Conservation (phyloP, 352 stramenopile genomes). For the Phytophthora nicotianae region DNA sequence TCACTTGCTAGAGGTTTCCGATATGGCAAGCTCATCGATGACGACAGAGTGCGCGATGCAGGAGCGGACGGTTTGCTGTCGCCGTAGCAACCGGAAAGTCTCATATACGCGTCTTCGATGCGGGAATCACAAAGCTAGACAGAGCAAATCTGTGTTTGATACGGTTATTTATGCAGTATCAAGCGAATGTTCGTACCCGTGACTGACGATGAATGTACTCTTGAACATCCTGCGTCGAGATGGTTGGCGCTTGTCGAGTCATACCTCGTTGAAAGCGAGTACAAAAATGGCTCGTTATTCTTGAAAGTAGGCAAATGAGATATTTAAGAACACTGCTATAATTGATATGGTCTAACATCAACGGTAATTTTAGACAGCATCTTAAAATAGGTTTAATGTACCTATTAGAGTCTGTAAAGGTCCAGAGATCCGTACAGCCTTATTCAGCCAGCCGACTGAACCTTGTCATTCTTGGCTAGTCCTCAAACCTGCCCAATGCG, state of each 20-base stretch:
- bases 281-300: not conserved
- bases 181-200: conserved; percentile 3
- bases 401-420: too few species aligned
- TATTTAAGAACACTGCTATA: not conserved
- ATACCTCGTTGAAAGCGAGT: not conserved
- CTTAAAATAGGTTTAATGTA: too few species aligned
- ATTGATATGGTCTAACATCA: too few species aligned
- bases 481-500: not conserved
- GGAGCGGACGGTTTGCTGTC: not conserved
- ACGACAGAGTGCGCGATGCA: conserved; percentile 1
- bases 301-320: too few species aligned
- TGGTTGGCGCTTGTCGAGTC: not conserved
- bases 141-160: not conserved
- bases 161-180: not conserved
- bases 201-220: conserved; percentile 20
- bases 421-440: not conserved
- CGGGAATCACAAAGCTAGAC: conserved; percentile 28
- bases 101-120: conserved; percentile 28
- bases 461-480: not conserved
- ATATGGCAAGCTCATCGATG: conserved; percentile 7
- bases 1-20: conserved; percentile 4
- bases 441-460: not conserved
- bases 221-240: conserved; percentile 24
- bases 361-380: too few species aligned
- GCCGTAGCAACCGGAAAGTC: conserved; percentile 9